phyloP scores from a whole-genome alignment of 2,329 filamentous ascomycete genomes.

The Aspergillus fumigatiaffinis region DNA sequence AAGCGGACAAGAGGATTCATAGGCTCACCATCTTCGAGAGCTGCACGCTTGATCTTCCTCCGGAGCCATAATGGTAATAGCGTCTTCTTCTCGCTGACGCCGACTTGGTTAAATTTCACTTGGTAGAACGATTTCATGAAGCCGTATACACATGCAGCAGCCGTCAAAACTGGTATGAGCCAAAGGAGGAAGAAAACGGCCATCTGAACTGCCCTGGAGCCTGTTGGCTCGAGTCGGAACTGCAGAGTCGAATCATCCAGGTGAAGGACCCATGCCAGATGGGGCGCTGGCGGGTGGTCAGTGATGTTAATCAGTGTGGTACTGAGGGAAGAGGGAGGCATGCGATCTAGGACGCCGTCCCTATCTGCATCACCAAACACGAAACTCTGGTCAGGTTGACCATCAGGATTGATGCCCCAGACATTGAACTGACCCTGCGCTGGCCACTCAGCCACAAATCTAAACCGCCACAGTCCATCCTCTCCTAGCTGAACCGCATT shows the following conservation, averaged over 20 bases:
- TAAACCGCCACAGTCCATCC: constrained; percentile 54
- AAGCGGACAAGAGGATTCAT: constrained; percentile 33
- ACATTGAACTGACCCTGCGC: constrained; percentile 59
- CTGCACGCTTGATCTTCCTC: constrained; percentile 31
- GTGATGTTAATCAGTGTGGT: constrained; percentile 58
- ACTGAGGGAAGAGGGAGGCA: constrained; percentile 57
- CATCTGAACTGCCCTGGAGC: constrained; percentile 53
- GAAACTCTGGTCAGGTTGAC: constrained; percentile 56
- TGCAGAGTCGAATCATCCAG: constrained; percentile 53
- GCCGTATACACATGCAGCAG: constrained; percentile 48
- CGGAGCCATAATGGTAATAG: constrained; percentile 36
- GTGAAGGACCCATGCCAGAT: constrained; percentile 53
- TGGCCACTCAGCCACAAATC: constrained; percentile 63
- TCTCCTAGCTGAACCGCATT: constrained; percentile 50
- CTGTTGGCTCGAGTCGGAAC: constrained; percentile 52
- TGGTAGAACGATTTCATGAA: constrained; percentile 62
- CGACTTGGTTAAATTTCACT: constrained; percentile 60
- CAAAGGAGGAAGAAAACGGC: constrained; percentile 53
- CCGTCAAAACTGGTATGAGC: constrained; percentile 51
- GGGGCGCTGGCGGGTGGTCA: constrained; percentile 50
- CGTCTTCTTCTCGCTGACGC: constrained; percentile 49
- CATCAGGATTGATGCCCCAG: constrained; percentile 64
- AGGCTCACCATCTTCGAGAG: constrained; percentile 22
- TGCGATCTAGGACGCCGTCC: constrained; percentile 58
- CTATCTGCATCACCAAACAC: constrained; percentile 60